Percentiles rank a stretch among this genome's conserved stretches.
phyloP scores from a whole-genome alignment of 257 asterid genomes.

The Lantana camara region DNA sequence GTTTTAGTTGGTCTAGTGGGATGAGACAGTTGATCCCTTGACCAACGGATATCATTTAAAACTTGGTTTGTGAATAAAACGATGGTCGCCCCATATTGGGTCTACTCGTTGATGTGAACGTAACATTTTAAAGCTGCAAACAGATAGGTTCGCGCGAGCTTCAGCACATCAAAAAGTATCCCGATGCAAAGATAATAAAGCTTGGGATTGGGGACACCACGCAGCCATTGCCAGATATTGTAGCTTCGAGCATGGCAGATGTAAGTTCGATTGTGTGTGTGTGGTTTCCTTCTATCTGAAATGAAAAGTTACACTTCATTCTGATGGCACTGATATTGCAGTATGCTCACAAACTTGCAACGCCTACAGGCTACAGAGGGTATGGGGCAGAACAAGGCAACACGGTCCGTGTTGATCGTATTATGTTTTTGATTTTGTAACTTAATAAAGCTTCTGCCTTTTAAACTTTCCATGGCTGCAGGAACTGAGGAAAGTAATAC shows the following conservation, averaged over 20 bases:
- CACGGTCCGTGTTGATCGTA: conserved; percentile 29
- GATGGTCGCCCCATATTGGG: too few relatives aligned
- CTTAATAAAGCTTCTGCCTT: too few relatives aligned
- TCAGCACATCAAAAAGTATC: conserved; percentile 46
- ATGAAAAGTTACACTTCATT: neutral
- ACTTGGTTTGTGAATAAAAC: too few relatives aligned
- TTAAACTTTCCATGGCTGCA: conserved; percentile 1
- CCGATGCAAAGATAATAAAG: conserved; percentile 55
- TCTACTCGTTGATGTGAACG: too few relatives aligned
- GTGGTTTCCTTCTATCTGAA: neutral
- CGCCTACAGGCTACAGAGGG: conserved; percentile 58
- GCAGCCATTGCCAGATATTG: conserved; percentile 50
- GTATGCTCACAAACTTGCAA: conserved; percentile 58
- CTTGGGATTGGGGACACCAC: conserved; percentile 77
- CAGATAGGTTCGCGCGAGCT: conserved; percentile 48
- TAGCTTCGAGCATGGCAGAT: conserved; percentile 54
- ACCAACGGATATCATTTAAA: too few relatives aligned
- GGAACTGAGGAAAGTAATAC: conserved; percentile 51
- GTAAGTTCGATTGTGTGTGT: conserved; percentile 33
- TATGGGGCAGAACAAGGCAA: conserved; percentile 70
- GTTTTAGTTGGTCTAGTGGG: too few relatives aligned
- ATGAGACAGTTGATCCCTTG: too few relatives aligned
- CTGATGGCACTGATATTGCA: conserved; percentile 30
- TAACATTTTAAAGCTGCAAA: neutral
- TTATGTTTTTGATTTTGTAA: neutral